Base-by-base conservation (phyloP, 208 protist genomes). In the Trypanosoma cruzi region DNA sequence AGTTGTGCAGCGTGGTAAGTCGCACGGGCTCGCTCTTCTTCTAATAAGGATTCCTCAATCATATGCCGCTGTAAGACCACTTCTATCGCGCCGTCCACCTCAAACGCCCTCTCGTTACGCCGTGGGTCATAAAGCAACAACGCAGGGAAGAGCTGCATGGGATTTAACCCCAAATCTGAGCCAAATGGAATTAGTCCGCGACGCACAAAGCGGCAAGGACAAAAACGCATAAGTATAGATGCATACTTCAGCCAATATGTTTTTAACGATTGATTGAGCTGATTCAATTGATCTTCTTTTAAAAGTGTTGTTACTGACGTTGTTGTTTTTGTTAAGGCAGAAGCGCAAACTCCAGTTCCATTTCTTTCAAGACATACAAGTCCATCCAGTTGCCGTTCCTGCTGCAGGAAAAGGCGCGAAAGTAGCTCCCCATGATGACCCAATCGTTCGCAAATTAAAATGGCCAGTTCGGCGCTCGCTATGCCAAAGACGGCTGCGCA, bases 141-240 rank as follows among this genome's bases (percentile, higher is more conserved):
- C 7, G 80, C 71, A 1, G 75, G 75, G 28, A 85, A 59, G 31
- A 85, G 53, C 10, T 69, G 48, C 18, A 62, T 50, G 11, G 72
- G 57, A 49, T 20, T 28, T 31, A 79, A 7, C 36, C 53, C 66
- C 13, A 69, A 60, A 4, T 42, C 71, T 7, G 46, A 52, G 6
- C 55, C 63, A 58, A 73, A 67, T 42, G 61, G 64, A 49, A 79
- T 64, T 28, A 81, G 66, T 18, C 71, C 75, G 28, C 68, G 58
- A 32, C 74, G 65, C 24, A 85, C 68, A 61, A 81, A 77, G 24
- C 72, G 68, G 48, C 64, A 69, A 8, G 80, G 80, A 46, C 55
- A 76, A 42, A 49, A 62, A 24, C 72, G 71, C 36, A 80, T 68
- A 20, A 84, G 67, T 5, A 80, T 14, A 7, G 67, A 63, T 32